These are phyloP conservation scores for Barnettozyma sucrosica DNA, from an alignment of 805 yeast genomes.

Conservation along the genomic window DNA sequence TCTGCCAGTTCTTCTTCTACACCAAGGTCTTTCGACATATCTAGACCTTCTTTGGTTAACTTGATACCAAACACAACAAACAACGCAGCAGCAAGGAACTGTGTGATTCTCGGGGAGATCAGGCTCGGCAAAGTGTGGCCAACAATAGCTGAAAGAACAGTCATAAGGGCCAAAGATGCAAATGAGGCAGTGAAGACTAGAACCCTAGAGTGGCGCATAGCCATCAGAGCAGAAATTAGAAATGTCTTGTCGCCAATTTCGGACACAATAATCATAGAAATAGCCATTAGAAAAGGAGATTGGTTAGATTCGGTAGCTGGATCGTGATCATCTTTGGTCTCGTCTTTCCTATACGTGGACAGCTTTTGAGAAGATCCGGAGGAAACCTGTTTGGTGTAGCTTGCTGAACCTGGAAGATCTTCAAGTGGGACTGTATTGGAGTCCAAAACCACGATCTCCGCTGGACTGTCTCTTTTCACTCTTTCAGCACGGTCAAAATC, in stretches of 20 bases:
- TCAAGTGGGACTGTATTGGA: constrained; percentile 22
- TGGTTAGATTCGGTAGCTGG: neutral
- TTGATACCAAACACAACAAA: constrained; percentile 80
- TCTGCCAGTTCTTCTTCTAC: constrained; percentile 95
- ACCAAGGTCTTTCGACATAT: constrained; percentile 76
- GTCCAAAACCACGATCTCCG: constrained; percentile 20
- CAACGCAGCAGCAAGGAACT: constrained; percentile 71
- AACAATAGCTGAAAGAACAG: constrained; percentile 80
- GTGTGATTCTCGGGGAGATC: constrained; percentile 74
- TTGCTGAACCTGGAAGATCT: constrained; percentile 2
- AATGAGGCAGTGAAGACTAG: constrained; percentile 89
- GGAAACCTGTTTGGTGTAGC: neutral
- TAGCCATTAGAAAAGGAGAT: constrained; percentile 64
- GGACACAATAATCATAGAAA: constrained; percentile 88
- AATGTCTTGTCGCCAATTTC: constrained; percentile 98
- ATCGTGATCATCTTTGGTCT: neutral
- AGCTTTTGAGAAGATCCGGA: neutral
- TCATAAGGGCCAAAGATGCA: constrained; percentile 81
- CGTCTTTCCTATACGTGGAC: neutral
- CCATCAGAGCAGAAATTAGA: constrained; percentile 94
- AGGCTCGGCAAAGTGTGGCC: constrained; percentile 89
- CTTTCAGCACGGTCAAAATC: neutral
- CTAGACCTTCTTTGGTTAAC: constrained; percentile 73
- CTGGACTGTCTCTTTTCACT: constrained; percentile 18
- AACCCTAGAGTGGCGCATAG: constrained; percentile 83